Evolutionary conservation across 192 early-diverging fungal species (phyloP).

Genomic region (Backusella australiensis): DNA sequence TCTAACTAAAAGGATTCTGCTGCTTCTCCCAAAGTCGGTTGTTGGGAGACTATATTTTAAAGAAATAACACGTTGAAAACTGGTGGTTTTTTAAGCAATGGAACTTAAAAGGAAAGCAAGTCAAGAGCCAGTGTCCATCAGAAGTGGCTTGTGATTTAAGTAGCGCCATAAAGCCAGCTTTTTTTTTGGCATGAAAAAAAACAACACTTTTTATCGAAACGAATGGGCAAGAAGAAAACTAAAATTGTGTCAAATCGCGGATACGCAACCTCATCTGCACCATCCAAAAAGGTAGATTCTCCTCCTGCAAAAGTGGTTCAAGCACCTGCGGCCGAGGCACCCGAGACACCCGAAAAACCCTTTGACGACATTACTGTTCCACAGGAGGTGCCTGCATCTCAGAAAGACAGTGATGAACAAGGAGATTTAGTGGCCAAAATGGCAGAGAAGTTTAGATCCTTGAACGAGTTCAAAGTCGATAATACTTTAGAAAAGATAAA

Average conservation of each 20-base stretch:
- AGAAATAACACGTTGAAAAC: too few relatives aligned
- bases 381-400: not conserved
- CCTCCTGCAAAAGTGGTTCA: not conserved
- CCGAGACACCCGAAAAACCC: not conserved
- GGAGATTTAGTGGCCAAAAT: not conserved
- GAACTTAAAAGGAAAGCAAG: not conserved
- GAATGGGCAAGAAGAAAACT: constrained; percentile 14
- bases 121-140: not conserved
- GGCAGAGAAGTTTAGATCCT: not conserved
- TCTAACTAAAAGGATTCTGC: too few relatives aligned
- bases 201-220: not conserved
- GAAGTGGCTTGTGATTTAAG: not conserved
- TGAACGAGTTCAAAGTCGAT: constrained; percentile 6
- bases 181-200: not conserved
- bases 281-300: not conserved
- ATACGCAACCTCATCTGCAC: constrained; percentile 10
- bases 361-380: not conserved
- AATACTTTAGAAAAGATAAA: not conserved
- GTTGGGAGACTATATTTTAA: too few relatives aligned
- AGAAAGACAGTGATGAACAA: not conserved
- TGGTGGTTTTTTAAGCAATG: not conserved
- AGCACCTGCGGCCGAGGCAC: not conserved
- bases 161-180: not conserved
- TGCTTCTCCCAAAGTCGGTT: too few relatives aligned
- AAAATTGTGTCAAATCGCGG: constrained; percentile 16